Evolutionary conservation across 345 rosid species (phyloP).

Genomic region (Isatis tinctoria): DNA sequence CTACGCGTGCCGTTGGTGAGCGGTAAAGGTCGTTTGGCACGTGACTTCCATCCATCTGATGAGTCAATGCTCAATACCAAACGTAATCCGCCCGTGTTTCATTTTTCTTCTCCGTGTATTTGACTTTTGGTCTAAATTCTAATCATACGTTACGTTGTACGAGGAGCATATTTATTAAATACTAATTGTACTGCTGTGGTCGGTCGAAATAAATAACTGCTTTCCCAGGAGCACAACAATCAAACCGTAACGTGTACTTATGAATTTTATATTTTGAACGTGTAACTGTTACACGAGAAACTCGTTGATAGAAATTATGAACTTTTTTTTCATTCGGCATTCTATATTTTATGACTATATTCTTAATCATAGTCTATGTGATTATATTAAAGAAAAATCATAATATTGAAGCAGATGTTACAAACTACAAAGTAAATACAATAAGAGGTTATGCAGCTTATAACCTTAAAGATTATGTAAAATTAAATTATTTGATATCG

Average conservation of each 20-base stretch:
- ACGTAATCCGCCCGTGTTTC: constrained; percentile 24
- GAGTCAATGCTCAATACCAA: constrained; percentile 1
- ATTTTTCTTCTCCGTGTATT: not conserved
- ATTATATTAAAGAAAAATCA: not conserved
- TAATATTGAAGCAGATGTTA: not conserved
- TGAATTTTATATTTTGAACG: not conserved
- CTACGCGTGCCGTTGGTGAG: constrained; percentile 32
- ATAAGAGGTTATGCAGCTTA: not conserved
- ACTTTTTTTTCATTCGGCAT: not conserved
- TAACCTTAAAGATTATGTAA: not conserved
- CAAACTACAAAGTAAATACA: too few relatives aligned
- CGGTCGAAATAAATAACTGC: constrained; percentile 13
- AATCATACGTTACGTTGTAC: constrained; percentile 18
- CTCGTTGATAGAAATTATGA: not conserved
- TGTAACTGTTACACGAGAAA: not conserved
- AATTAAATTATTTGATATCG: not conserved
- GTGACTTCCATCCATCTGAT: constrained; percentile 9
- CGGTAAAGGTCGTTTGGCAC: constrained; percentile 29
- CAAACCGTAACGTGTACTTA: not conserved
- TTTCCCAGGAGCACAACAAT: not conserved
- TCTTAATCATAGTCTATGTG: not conserved
- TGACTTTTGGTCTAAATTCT: constrained; percentile 14
- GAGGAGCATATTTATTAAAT: constrained; percentile 13
- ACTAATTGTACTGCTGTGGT: not conserved
- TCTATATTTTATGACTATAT: not conserved